Percentiles rank a stretch among this genome's conserved stretches.
These are phyloP conservation scores for Aspergillus felis DNA, from an alignment of 2,329 filamentous ascomycete genomes.

Conservation along the genomic window DNA sequence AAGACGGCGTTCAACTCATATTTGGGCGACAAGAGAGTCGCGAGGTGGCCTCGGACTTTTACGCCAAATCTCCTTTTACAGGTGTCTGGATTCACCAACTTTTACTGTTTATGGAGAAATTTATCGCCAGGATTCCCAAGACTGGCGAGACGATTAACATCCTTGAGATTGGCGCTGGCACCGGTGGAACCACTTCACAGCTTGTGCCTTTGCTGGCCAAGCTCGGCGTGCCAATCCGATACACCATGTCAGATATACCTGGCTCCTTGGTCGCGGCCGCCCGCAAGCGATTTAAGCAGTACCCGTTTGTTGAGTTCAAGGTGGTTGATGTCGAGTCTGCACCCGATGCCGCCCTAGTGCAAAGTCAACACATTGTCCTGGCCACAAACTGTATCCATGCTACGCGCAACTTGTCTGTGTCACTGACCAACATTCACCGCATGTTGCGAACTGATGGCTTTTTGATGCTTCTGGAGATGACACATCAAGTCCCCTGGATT, in stretches of 20 bases:
- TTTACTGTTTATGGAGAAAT: slow-evolving; percentile 23
- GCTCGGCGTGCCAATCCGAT: slow-evolving; percentile 27
- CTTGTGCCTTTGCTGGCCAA: slow-evolving; percentile 21
- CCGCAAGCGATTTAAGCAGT: slow-evolving; percentile 22
- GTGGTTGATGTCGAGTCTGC: slow-evolving; percentile 24
- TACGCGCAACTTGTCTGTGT: slow-evolving; percentile 21
- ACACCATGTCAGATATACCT: slow-evolving; percentile 38
- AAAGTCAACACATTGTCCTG: slow-evolving; percentile 26
- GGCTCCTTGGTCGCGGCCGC: slow-evolving; percentile 30
- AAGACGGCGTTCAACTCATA: slow-evolving; percentile 35
- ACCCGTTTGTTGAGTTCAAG: slow-evolving; percentile 19
- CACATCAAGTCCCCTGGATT: slow-evolving; percentile 20
- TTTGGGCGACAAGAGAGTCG: slow-evolving; percentile 34
- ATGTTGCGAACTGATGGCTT: slow-evolving; percentile 25
- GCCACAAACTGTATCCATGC: slow-evolving; percentile 33
- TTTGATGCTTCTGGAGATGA: slow-evolving; percentile 29
- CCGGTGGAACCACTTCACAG: slow-evolving; percentile 26
- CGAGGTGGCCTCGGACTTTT: slow-evolving; percentile 31
- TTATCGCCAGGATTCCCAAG: slow-evolving; percentile 11
- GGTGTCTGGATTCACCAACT: slow-evolving; percentile 28
- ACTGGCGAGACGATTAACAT: slow-evolving; percentile 29
- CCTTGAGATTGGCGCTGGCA: slow-evolving; percentile 23
- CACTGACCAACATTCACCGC: slow-evolving; percentile 19
- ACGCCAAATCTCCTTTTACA: slow-evolving; percentile 35
- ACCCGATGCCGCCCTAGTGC: slow-evolving; percentile 9